Evolutionary conservation across 805 yeast genomes (phyloP).

Genomic region (Pichia sporocuriosa): DNA sequence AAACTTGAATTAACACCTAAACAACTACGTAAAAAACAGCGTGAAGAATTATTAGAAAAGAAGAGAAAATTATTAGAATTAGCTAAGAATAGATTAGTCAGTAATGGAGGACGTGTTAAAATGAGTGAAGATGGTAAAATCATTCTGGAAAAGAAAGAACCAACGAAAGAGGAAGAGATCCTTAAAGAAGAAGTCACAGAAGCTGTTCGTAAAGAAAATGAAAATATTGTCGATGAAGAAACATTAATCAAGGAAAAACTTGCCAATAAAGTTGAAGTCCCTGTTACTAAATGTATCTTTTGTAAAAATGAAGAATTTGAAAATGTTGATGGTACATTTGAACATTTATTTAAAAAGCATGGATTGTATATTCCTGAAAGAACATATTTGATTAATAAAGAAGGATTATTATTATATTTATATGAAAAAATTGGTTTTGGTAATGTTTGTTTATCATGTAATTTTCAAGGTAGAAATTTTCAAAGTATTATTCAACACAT

Average conservation of each 20-base stretch:
- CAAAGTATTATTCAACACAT: constrained; percentile 90
- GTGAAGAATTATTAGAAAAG: constrained; percentile 43
- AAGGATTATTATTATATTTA: constrained; percentile 68
- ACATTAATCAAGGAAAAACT: constrained; percentile 39
- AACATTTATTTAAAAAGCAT: constrained; percentile 72
- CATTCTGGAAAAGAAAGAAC: constrained; percentile 12
- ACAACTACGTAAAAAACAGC: constrained; percentile 44
- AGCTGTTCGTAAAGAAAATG: constrained; percentile 14
- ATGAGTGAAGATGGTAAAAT: constrained; percentile 25
- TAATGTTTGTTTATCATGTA: constrained; percentile 75
- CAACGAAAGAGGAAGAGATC: constrained; percentile 16
- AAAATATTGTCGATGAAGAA: constrained; percentile 31
- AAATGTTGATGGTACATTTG: constrained; percentile 39
- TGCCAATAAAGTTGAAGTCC: constrained; percentile 40
- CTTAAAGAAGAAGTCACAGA: constrained; percentile 17
- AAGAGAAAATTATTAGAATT: constrained; percentile 41
- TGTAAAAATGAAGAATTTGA: constrained; percentile 33
- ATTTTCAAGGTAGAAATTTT: constrained; percentile 73
- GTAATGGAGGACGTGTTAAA: constrained; percentile 22
- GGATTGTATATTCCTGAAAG: constrained; percentile 88
- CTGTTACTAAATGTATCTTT: constrained; percentile 44
- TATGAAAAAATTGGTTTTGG: constrained; percentile 81
- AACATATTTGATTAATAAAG: constrained; percentile 56
- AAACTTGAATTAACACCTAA: constrained; percentile 22
- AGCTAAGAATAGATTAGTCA: constrained; percentile 38